These are phyloP conservation scores for Hemileia vastatrix DNA, from an alignment of 1,284 basidiomycete species.

Conservation along the genomic window DNA sequence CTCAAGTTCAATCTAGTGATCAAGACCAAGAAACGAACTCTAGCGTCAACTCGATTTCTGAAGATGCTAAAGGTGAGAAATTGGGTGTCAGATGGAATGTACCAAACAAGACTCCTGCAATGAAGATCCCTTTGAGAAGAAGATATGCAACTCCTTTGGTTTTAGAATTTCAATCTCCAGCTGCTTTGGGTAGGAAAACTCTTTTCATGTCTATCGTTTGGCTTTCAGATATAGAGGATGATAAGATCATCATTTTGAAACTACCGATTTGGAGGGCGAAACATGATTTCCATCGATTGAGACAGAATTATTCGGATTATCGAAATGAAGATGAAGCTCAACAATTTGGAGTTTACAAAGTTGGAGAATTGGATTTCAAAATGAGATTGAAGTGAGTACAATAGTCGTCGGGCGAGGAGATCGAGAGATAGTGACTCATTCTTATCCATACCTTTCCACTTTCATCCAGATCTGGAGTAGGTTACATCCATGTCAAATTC, in stretches of 20 bases:
- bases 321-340: no score
- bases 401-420: no score
- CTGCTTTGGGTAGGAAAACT: no score
- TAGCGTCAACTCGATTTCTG: background rate
- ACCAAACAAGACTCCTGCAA: background rate
- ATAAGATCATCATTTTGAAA: no score
- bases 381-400: constrained; percentile 29
- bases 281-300: no score
- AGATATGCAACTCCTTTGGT: constrained; percentile 29
- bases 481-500: constrained; percentile 29
- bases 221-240: no score
- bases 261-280: no score
- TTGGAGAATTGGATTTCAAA: constrained; percentile 24
- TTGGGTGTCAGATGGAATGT: background rate
- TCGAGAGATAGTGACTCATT: no score
- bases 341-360: no score
- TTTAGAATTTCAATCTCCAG: constrained; percentile 30
- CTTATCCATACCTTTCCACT: background rate
- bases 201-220: no score
- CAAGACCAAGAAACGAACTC: background rate
- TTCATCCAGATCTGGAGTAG: constrained; percentile 24
- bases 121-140: constrained; percentile 29
- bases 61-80: background rate
- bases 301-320: no score
- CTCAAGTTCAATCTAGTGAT: background rate